These are phyloP conservation scores for Myxozyma vanderwaltii DNA, from an alignment of 805 yeast species.

Conservation along the genomic window DNA sequence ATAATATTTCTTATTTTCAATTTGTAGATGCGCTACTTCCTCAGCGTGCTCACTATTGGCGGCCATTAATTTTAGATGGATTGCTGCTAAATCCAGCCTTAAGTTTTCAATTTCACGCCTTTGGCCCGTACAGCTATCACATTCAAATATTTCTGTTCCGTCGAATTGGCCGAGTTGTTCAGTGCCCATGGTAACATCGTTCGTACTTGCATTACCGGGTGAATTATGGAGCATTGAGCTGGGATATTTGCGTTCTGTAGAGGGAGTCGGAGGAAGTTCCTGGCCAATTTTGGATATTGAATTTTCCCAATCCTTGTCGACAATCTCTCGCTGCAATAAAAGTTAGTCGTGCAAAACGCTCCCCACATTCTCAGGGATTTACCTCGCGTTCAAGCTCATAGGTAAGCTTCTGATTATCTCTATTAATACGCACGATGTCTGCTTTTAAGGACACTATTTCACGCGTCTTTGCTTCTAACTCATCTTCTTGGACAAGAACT, in stretches of 20 bases:
- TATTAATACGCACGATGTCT: not conserved
- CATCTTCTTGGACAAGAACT: slow-evolving; percentile 20
- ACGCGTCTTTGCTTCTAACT: not conserved
- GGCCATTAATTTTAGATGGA: slow-evolving; percentile 3
- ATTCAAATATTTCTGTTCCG: not conserved
- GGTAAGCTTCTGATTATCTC: not conserved
- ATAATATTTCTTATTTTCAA: not conserved
- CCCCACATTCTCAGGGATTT: not conserved
- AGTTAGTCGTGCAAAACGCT: not conserved
- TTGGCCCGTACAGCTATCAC: not conserved
- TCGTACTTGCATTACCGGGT: not conserved
- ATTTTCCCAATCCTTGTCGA: not conserved
- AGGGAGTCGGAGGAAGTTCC: not conserved
- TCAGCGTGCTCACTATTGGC: slow-evolving; percentile 1
- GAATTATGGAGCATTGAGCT: not conserved
- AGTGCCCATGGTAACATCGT: not conserved
- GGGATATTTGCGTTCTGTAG: not conserved
- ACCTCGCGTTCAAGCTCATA: slow-evolving; percentile 20
- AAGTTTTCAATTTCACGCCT: slow-evolving; percentile 20
- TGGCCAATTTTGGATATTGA: not conserved
- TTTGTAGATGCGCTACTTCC: not conserved
- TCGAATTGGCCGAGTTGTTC: not conserved
- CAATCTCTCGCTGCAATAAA: not conserved
- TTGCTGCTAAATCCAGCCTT: slow-evolving; percentile 26
- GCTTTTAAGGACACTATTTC: slow-evolving; percentile 1